Evolutionary conservation across 164 flowering plant species (phyloP).

Genomic region (Protea cynaroides): DNA sequence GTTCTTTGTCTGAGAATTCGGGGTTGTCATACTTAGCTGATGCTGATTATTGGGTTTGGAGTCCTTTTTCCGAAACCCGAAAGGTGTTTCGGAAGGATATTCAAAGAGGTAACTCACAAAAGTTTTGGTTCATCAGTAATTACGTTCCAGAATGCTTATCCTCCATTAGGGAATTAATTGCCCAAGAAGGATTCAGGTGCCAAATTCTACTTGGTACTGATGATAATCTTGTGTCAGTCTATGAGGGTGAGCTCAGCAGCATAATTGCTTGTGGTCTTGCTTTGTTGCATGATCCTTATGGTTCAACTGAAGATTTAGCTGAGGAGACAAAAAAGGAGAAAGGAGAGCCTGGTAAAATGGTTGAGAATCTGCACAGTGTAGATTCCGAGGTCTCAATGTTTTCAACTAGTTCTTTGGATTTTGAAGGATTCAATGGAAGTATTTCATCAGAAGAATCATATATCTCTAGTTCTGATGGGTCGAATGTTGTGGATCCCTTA

Average conservation of each 20-base stretch:
- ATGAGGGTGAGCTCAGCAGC: slow-evolving; percentile 83
- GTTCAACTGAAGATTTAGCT: slow-evolving; percentile 15
- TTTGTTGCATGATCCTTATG: slow-evolving; percentile 33
- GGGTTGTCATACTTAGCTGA: slow-evolving; percentile 21
- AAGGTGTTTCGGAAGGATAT: slow-evolving; percentile 45
- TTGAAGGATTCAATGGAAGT: slow-evolving; percentile 32
- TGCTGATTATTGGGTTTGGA: slow-evolving; percentile 55
- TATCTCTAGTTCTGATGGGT: slow-evolving; percentile 50
- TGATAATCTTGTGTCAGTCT: slow-evolving; percentile 52
- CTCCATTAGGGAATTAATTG: slow-evolving; percentile 32
- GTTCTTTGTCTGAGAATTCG: slow-evolving; percentile 8
- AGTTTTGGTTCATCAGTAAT: slow-evolving; percentile 35
- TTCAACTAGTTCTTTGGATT: slow-evolving; percentile 42
- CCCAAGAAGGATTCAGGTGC: slow-evolving; percentile 57
- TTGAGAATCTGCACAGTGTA: slow-evolving; percentile 26
- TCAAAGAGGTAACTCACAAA: slow-evolving; percentile 37
- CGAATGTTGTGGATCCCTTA: slow-evolving; percentile 40
- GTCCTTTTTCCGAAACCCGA: slow-evolving; percentile 52
- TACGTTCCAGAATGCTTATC: slow-evolving; percentile 32
- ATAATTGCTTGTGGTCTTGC: slow-evolving; percentile 82
- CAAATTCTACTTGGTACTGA: slow-evolving; percentile 58
- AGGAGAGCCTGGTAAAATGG: slow-evolving; percentile 12
- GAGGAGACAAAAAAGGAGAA: slow-evolving; percentile 23
- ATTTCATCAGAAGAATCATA: slow-evolving; percentile 41
- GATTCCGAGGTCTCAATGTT: slow-evolving; percentile 33